Base-by-base conservation (phyloP, 179 eudicot genomes). In the Gypsophila paniculata region DNA sequence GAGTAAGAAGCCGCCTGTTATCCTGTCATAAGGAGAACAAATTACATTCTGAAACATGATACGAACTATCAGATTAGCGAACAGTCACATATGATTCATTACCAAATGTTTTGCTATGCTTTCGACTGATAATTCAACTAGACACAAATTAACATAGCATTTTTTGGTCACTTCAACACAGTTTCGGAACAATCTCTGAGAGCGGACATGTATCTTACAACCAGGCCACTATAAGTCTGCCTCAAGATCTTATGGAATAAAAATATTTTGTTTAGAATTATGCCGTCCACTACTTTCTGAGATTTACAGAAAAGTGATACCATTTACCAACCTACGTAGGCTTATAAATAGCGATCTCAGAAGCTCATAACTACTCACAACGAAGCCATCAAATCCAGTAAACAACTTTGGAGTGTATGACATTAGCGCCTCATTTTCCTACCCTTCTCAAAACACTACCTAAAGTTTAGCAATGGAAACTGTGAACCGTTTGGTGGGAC, bases 341-440 rank as follows among this genome's bases (percentile, higher is more conserved):
- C 79, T 44, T 75, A 75, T 75, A 75, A 75, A 75, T 75, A 75
- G 78, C 57, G 34, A 53, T 39, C 55, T 34, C 11, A 34, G 21
- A 18, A 39, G 48, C 64, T 70, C 70, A 53, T 29, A 61, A 48
- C 36, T 61, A 32, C 73, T 69, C 78, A 75, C 63, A 61, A 25
- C 68, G 25, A 51, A 60, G 2, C 29, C 68, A 59, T 3, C 61
- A 42, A 71, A 32, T 11, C 23, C 22, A 48, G 53, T 49, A 29
- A 29, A 17, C 48, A 36, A 60, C 25, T 48, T 39, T 14, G 48
- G 21, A 68, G 11, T 18, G n/a, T 18, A 36, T 38, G 23, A 74
- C 73, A 74, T 48, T 55, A 12, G 18, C 19, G 18, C 54, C 32
- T 65, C 17, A 65, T 4, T 13, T 65, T 19, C 69, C 14, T 34